Base-by-base conservation (phyloP, 2,329 filamentous ascomycete species). In the Fusarium sulawesiense region DNA sequence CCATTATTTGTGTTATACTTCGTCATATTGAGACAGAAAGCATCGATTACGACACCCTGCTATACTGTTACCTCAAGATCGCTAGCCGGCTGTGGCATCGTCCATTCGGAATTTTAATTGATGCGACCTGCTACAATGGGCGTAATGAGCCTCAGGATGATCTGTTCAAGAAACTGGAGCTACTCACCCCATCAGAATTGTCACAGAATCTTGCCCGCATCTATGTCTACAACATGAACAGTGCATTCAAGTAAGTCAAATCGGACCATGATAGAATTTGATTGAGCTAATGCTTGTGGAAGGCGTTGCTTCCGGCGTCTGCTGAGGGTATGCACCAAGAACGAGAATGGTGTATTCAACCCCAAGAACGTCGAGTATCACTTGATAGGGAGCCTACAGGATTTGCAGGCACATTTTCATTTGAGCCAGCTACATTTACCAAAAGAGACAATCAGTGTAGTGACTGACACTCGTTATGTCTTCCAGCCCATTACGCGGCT, bases 151-250 rank as follows among this genome's bases (percentile, higher is more conserved):
- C 89, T 14, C 87, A 87, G 65, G 90, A 92, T 73, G 87, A 89
- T 20, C 79, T 92, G 3, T 89, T 91, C 73, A 87, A 86, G 56
- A 90, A 86, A 72, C 79, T 91, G 11, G 89, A 91, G 73, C 79
- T 86, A 13, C 82, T 92, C 5, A 89, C 87, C 6, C 89, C 90
- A 0, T 83, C 83, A 1, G 90, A 92, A 71, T 77, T 92, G 46
- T 83, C 86, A 3, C 83, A 83, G 54, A 87, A 89, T 63, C 80
- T 92, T 6, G 83, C 86, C 2, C 84, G 89, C 40, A 84, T 91
- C 42, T 92, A 92, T 69, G 83, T 92, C 18, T 92, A 92, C 78
- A 92, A 92, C 75, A 92, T 92, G 89, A 92, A 92, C 73, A 91
- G 87, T 73, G 86, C 88, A 13, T 91, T 90, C 77, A 85, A 87